Base-by-base conservation (phyloP, 2,329 filamentous ascomycete species). In the Penicillium paneum region DNA sequence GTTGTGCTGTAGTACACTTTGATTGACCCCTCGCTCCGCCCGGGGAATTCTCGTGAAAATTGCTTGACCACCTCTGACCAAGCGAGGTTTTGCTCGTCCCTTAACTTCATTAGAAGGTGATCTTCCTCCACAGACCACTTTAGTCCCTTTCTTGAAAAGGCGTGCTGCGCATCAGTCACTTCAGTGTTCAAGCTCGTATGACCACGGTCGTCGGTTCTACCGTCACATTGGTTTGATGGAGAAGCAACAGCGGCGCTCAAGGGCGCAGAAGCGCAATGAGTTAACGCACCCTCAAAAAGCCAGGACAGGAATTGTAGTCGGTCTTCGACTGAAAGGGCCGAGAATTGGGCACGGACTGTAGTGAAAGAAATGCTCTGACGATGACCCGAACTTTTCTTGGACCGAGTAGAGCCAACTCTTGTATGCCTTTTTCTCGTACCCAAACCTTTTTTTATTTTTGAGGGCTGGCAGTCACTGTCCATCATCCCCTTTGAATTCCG, bases 1-100 rank as follows among this genome's bases (percentile, higher is more conserved):
- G 15, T 55, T 28, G 54, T 61, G 52, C 59, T 57, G 54, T 48
- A 61, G 54, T 59, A 48, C 26, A 61, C 59, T 24, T 61, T 52
- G 47, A 60, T 50, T 13, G 59, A 57, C 12, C 52, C 55, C 38
- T 49, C 6, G 36, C 39, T 60, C 53, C 57, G 31, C n/a, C 59
- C 58, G 24, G 57, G 43, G 31, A 59, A 58, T 39, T 52, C 24
- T 32, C 39, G 57, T 35, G 3, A 13, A 44, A 62, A 62, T 17
- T 32, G 53, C 38, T 48, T 51, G 12, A 34, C 44, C 48, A 62
- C 60, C 36, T 62, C 58, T 36, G 58, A 56, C 60, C 56, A 61
- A 39, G 56, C 19, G n/a, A 58, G 60, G 8, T 56, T 52, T 48
- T 61, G 13, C 44, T 60, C 52, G 13, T 57, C 56, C 31, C 51